These are phyloP conservation scores for Monilinia polystroma DNA, from an alignment of 2,329 filamentous ascomycete species.

Conservation along the genomic window DNA sequence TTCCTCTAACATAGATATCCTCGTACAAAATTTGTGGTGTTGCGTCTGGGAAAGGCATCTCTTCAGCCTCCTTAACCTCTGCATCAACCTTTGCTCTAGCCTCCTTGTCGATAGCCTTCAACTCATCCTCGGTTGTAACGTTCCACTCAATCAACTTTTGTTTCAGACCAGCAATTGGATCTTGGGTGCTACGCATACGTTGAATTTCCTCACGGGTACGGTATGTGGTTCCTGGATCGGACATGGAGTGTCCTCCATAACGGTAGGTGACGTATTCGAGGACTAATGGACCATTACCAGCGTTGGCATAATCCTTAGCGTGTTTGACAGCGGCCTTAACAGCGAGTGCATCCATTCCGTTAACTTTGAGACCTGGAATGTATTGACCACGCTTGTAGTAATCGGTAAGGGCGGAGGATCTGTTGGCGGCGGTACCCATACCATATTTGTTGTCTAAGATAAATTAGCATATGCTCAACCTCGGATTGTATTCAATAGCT, in stretches of 20 bases:
- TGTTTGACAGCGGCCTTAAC: constrained; percentile 96
- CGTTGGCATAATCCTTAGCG: constrained; percentile 80
- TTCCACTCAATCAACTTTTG: constrained; percentile 97
- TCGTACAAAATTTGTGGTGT: constrained; percentile 85
- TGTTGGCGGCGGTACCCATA: constrained; percentile 95
- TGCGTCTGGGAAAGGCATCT: constrained; percentile 76
- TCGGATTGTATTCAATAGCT: constrained; percentile 43
- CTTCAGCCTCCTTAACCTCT: constrained; percentile 88
- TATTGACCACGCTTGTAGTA: constrained; percentile 99
- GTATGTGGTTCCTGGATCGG: constrained; percentile 98
- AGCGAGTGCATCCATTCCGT: constrained; percentile 98
- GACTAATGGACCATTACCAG: constrained; percentile 88
- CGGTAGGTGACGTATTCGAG: constrained; percentile 99
- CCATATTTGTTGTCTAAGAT: constrained; percentile 96
- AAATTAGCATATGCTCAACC: constrained; percentile 7
- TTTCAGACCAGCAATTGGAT: constrained; percentile 97
- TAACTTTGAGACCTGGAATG: constrained; percentile 98
- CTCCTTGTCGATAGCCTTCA: constrained; percentile 95
- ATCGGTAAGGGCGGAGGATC: constrained; percentile 92
- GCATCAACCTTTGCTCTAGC: constrained; percentile 80
- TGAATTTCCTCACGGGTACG: constrained; percentile 98
- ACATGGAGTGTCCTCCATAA: constrained; percentile 99
- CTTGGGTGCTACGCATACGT: constrained; percentile 98
- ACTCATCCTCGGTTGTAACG: constrained; percentile 86
- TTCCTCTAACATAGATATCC: constrained; percentile 90